A percentile compares a stretch with the other conserved stretches of the same genome.
Evolutionary conservation across 441 rosid species (phyloP).

Genomic region (Pelargonium cotyledonis): DNA sequence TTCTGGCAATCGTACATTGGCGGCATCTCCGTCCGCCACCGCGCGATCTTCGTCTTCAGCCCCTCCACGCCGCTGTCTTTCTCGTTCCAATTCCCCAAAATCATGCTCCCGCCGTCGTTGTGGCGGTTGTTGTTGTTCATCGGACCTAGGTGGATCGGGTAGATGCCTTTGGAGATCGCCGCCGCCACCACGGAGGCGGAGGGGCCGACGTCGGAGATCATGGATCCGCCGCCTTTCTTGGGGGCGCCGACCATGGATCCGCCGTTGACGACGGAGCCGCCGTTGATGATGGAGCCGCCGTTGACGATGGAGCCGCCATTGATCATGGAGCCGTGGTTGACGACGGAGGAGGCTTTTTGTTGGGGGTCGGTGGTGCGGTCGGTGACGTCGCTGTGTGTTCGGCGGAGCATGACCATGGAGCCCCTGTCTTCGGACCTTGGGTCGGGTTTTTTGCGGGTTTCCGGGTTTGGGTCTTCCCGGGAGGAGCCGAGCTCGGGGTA

Average conservation of each 20-base stretch:
- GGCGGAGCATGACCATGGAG: background rate
- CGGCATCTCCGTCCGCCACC: slow-evolving; percentile 62
- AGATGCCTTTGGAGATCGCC: slow-evolving; percentile 77
- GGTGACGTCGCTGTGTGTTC: background rate
- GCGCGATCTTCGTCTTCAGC: slow-evolving; percentile 52
- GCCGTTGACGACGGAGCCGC: background rate
- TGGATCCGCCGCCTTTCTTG: slow-evolving; percentile 32
- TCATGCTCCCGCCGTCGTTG: slow-evolving; percentile 38
- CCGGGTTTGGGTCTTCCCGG: background rate
- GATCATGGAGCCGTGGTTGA: background rate
- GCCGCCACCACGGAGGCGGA: slow-evolving; percentile 93
- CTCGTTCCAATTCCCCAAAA: slow-evolving; percentile 41
- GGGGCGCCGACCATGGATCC: background rate
- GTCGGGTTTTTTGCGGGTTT: slow-evolving; percentile 7
- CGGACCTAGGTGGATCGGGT: slow-evolving; percentile 28
- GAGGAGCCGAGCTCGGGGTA: slow-evolving; percentile 43
- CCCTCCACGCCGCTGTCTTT: slow-evolving; percentile 46
- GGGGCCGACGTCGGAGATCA: slow-evolving; percentile 76
- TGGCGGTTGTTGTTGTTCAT: slow-evolving; percentile 16
- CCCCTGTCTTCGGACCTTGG: background rate
- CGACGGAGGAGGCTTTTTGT: background rate
- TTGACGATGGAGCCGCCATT: background rate
- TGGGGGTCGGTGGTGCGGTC: background rate
- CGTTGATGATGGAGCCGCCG: background rate
- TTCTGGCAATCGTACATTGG: slow-evolving; percentile 25